Evolutionary conservation across 2,329 filamentous ascomycete genomes (phyloP).

Genomic region (Ceratocystis harringtonii): DNA sequence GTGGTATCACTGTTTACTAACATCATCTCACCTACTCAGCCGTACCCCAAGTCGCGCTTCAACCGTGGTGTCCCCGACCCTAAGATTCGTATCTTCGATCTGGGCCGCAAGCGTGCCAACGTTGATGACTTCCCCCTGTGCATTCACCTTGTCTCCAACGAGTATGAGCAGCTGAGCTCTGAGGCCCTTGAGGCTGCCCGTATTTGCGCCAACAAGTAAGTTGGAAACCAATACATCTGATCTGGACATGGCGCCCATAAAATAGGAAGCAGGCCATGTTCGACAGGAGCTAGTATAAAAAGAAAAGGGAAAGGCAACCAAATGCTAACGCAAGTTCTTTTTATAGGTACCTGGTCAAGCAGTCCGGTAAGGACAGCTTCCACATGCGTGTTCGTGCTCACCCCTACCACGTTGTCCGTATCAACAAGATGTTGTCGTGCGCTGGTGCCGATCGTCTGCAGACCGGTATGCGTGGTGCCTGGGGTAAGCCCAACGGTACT

Average conservation of each 20-base stretch:
- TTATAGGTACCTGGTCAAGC: constrained; percentile 50
- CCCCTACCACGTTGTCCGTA: constrained; percentile 99
- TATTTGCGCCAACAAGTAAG: constrained; percentile 96
- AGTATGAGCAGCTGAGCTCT: constrained; percentile 99
- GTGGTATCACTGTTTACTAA: constrained; percentile 17
- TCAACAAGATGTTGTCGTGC: constrained; percentile 99
- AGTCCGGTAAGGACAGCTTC: constrained; percentile 57
- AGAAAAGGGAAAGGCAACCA: too few relatives aligned
- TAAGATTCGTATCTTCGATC: constrained; percentile 94
- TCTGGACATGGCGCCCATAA: neutral
- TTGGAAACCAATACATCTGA: neutral
- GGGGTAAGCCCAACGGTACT: constrained; percentile 97
- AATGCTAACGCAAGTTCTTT: neutral
- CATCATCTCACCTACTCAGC: constrained; percentile 33
- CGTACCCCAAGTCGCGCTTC: constrained; percentile 99
- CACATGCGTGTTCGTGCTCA: constrained; percentile 73
- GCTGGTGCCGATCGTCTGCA: constrained; percentile 99
- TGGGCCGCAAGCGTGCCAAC: constrained; percentile 94
- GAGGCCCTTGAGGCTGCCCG: constrained; percentile 98
- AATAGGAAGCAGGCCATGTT: neutral
- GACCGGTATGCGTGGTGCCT: constrained; percentile 99
- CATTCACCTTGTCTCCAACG: constrained; percentile 99
- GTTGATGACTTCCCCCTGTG: constrained; percentile 99
- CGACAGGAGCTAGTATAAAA: neutral
- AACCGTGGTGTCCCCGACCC: constrained; percentile 93